Conservation (phyloP, 805 yeast species). For the Monosporozyma aerobia region DNA sequence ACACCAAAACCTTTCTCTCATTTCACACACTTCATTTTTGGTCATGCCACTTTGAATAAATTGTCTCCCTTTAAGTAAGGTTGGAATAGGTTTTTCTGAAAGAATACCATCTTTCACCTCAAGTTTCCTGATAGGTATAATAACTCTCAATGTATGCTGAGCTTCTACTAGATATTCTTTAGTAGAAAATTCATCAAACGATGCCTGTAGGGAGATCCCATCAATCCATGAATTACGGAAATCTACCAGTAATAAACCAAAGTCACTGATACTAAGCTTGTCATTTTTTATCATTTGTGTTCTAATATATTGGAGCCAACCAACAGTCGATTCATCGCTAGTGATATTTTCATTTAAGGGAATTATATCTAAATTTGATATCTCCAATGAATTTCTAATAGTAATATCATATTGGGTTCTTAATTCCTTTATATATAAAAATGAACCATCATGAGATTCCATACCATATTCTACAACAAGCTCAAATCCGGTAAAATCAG, state of each 20-base stretch:
- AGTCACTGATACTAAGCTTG: conserved; percentile 37
- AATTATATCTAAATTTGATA: conserved; percentile 66
- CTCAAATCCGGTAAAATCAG: conserved; percentile 16
- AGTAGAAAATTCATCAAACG: conserved; percentile 26
- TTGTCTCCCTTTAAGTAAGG: conserved; percentile 54
- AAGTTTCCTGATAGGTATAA: conserved; percentile 60
- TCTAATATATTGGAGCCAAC: conserved; percentile 22
- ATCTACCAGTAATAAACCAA: conserved; percentile 61
- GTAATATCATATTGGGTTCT: conserved; percentile 25
- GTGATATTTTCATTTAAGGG: conserved; percentile 38
- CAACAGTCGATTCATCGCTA: conserved; percentile 12
- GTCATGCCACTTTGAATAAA: conserved; percentile 44
- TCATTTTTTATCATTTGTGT: conserved; percentile 6
- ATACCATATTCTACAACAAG: conserved; percentile 24
- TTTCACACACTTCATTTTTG: conserved; percentile 46
- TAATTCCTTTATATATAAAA: conserved; percentile 18
- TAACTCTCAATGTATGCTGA: conserved; percentile 44
- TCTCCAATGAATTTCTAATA: conserved; percentile 47
- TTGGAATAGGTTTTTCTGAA: conserved; percentile 50
- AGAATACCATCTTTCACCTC: conserved; percentile 30
- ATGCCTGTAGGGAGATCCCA: conserved; percentile 33
- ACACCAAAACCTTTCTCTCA: conserved; percentile 73
- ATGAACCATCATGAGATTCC: conserved; percentile 9
- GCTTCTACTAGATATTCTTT: conserved; percentile 31
- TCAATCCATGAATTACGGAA: conserved; percentile 75